Evolutionary conservation across 2,329 filamentous ascomycete species (phyloP).

Genomic region (Monilinia fructicola): DNA sequence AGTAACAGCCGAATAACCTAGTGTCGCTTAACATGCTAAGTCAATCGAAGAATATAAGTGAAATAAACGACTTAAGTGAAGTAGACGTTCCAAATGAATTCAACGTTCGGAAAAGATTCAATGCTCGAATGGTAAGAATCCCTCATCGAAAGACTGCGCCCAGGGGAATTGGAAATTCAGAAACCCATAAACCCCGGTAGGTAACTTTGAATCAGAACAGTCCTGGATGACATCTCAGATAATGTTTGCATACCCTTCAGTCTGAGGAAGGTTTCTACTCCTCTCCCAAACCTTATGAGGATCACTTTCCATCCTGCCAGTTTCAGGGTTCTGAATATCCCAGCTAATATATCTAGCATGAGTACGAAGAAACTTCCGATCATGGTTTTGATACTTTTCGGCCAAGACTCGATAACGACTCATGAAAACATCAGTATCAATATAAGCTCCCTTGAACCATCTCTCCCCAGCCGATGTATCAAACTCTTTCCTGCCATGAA

Average conservation of each 20-base stretch:
- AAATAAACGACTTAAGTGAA: too few relatives aligned
- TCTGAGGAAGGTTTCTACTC: conserved; percentile 18
- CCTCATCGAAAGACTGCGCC: background rate
- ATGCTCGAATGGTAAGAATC: too few relatives aligned
- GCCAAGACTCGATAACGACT: conserved; percentile 47
- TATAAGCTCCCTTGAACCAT: conserved; percentile 84
- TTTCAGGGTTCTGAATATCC: conserved; percentile 17
- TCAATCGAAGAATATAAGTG: background rate
- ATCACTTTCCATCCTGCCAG: conserved; percentile 22
- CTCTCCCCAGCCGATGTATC: conserved; percentile 64
- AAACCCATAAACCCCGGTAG: background rate
- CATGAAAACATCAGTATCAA: conserved; percentile 64
- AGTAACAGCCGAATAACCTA: background rate
- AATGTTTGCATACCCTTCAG: conserved; percentile 18
- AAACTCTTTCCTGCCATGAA: conserved; percentile 81
- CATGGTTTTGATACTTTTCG: conserved; percentile 24
- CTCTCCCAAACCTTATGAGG: conserved; percentile 18
- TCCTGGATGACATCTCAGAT: background rate
- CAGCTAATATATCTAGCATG: conserved; percentile 16
- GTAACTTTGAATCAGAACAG: background rate
- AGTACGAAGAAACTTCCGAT: background rate
- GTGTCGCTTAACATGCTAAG: background rate
- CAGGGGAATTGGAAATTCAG: background rate
- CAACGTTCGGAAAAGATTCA: background rate
- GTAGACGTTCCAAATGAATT: background rate